phyloP scores from a whole-genome alignment of 805 yeast species.

The Saccharomycopsis malanga region DNA sequence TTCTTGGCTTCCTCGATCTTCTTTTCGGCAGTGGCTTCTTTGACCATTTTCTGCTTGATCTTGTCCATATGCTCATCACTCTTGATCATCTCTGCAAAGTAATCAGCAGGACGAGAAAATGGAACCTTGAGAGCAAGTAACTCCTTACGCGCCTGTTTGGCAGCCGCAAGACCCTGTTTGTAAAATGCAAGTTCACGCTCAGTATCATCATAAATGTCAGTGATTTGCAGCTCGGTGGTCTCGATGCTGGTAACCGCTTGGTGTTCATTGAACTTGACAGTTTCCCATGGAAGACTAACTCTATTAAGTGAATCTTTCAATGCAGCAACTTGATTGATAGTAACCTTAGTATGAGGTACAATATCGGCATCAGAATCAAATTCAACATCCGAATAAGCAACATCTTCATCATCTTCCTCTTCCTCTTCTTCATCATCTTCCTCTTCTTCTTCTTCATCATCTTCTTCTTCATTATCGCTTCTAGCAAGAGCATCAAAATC shows the following conservation, averaged over 20 bases:
- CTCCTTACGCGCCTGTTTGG: slow-evolving; percentile 58
- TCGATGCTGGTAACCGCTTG: slow-evolving; percentile 59
- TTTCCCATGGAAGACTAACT: slow-evolving; percentile 51
- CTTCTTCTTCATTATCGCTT: slow-evolving; percentile 44
- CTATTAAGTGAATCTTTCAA: slow-evolving; percentile 61
- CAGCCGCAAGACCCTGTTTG: slow-evolving; percentile 88
- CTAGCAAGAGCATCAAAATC: slow-evolving; percentile 50
- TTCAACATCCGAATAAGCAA: slow-evolving; percentile 86
- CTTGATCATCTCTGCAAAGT: slow-evolving; percentile 98
- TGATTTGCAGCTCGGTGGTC: slow-evolving; percentile 58
- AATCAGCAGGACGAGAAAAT: slow-evolving; percentile 88
- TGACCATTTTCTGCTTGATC: slow-evolving; percentile 70
- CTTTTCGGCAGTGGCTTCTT: slow-evolving; percentile 44
- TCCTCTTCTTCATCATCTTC: slow-evolving; percentile 34
- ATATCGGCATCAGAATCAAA: slow-evolving; percentile 91
- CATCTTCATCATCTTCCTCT: slow-evolving; percentile 68
- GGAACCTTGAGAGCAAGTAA: slow-evolving; percentile 69
- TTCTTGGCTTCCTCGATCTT: slow-evolving; percentile 83
- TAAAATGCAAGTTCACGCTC: slow-evolving; percentile 93
- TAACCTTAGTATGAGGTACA: slow-evolving; percentile 84
- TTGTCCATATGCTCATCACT: slow-evolving; percentile 97
- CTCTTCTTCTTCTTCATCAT: slow-evolving; percentile 33
- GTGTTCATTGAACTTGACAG: slow-evolving; percentile 76
- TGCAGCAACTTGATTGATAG: slow-evolving; percentile 85
- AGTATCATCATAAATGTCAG: slow-evolving; percentile 90